phyloP scores from a whole-genome alignment of 1,284 basidiomycete species.

The Papiliotrema laurentii region DNA sequence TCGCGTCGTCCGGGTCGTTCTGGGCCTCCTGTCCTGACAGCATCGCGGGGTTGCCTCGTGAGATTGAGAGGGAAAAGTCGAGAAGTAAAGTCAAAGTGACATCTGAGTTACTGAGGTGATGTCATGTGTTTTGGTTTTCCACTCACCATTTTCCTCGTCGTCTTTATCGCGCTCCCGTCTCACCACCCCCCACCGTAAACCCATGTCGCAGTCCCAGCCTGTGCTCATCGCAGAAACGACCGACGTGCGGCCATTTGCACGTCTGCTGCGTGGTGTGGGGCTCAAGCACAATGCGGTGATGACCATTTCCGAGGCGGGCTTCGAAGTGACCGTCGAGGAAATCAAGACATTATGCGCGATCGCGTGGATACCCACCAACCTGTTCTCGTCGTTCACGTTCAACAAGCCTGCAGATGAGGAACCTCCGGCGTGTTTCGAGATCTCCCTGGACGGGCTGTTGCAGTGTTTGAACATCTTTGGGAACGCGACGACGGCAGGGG shows the following conservation, averaged over 20 bases:
- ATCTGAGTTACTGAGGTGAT: too few species aligned
- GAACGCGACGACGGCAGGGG: slow-evolving; percentile 56
- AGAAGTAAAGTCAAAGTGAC: too few species aligned
- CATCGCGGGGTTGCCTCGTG: too few species aligned
- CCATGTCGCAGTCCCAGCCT: too few species aligned
- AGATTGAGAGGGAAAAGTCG: too few species aligned
- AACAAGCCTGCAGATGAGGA: slow-evolving; percentile 48
- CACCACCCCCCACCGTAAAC: too few species aligned
- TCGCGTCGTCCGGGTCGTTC: slow-evolving; percentile 55
- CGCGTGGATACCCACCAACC: slow-evolving; percentile 72
- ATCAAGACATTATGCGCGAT: slow-evolving; percentile 71
- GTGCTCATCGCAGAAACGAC: slow-evolving; percentile 70
- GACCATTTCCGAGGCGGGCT: slow-evolving; percentile 62
- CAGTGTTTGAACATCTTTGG: slow-evolving; percentile 92
- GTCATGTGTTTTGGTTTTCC: too few species aligned
- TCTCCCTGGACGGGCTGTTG: slow-evolving; percentile 73
- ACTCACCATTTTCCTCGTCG: too few species aligned
- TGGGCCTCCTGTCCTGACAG: too few species aligned
- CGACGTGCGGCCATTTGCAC: slow-evolving; percentile 70
- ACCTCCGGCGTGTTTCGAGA: slow-evolving; percentile 64
- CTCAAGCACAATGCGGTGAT: slow-evolving; percentile 79
- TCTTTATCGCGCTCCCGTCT: too few species aligned
- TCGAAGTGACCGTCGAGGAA: slow-evolving; percentile 84
- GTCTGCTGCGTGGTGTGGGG: slow-evolving; percentile 70
- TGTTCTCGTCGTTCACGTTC: slow-evolving; percentile 74